These are phyloP conservation scores for Rhodotorula kratochvilovae DNA, from an alignment of 768 basidiomycete species.

Conservation along the genomic window DNA sequence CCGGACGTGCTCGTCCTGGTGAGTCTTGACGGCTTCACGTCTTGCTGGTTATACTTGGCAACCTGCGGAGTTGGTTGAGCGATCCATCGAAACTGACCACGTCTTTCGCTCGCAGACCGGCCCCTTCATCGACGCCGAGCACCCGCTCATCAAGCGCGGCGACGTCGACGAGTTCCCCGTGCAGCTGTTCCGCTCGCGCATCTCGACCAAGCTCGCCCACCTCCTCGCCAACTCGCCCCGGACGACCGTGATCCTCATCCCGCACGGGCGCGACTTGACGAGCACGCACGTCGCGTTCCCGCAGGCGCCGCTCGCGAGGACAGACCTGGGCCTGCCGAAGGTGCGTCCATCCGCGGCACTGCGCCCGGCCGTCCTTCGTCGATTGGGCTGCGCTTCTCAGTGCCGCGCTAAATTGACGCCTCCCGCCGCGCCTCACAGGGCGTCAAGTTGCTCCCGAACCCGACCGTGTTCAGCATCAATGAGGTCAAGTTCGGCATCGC, in stretches of 20 bases:
- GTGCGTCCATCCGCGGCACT: conserved; percentile 31
- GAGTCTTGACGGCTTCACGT: conserved; percentile 44
- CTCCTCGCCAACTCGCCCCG: conserved; percentile 63
- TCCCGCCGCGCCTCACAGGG: too few species aligned
- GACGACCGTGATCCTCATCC: conserved; percentile 71
- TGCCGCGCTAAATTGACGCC: too few species aligned
- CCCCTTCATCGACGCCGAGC: conserved; percentile 77
- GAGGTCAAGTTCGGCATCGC: conserved; percentile 70
- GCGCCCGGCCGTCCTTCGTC: too few species aligned
- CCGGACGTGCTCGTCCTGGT: conserved; percentile 79
- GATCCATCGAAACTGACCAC: not conserved
- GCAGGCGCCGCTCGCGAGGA: conserved; percentile 55
- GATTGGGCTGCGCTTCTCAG: too few species aligned
- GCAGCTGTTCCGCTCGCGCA: conserved; percentile 64
- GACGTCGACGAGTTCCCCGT: conserved; percentile 63
- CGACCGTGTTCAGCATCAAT: conserved; percentile 77
- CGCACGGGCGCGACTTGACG: conserved; percentile 74
- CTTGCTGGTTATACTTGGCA: not conserved
- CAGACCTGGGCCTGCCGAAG: conserved; percentile 47
- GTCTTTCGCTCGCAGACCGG: conserved; percentile 60
- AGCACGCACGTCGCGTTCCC: conserved; percentile 79
- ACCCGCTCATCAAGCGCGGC: conserved; percentile 70
- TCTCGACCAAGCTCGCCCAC: conserved; percentile 57
- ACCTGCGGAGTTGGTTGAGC: not conserved
- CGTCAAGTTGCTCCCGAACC: conserved; percentile 78